Conservation (phyloP, 345 rosid species). For the Alliaria petiolata region DNA sequence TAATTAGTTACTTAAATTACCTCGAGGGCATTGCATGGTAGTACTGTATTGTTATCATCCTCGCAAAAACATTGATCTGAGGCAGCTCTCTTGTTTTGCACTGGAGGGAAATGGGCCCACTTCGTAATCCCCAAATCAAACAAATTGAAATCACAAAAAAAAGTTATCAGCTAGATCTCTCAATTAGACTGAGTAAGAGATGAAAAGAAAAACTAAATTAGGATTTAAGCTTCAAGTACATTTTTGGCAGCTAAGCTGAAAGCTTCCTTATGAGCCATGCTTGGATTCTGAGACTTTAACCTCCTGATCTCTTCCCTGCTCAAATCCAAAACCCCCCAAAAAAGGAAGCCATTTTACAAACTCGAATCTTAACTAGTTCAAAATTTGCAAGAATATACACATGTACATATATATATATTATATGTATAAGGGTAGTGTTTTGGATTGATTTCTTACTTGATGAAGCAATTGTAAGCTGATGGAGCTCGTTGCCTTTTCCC, state of each 20-base stretch:
- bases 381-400: too few species aligned
- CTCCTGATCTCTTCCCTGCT: constrained; percentile 92
- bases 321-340: neutral
- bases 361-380: too few species aligned
- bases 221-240: constrained; percentile 35
- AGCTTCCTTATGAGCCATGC: constrained; percentile 94
- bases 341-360: neutral
- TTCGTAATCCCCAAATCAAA: constrained; percentile 33
- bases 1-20: constrained; percentile 8
- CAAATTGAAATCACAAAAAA: constrained; percentile 15
- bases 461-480: constrained; percentile 91
- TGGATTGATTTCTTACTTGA: constrained; percentile 53
- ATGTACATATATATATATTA: too few species aligned
- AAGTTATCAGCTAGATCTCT: neutral
- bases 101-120: constrained; percentile 95
- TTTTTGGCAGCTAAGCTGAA: constrained; percentile 98
- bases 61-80: constrained; percentile 32
- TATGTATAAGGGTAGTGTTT: too few species aligned
- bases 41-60: constrained; percentile 21
- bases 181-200: neutral
- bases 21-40: constrained; percentile 15
- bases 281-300: constrained; percentile 90
- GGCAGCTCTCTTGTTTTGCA: constrained; percentile 45
- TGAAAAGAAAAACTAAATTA: too few species aligned
- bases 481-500: constrained; percentile 99